Percentiles rank a stretch among this genome's conserved stretches.
phyloP scores from a whole-genome alignment of 1,284 basidiomycete genomes.

The Ceratobasidium sp. region DNA sequence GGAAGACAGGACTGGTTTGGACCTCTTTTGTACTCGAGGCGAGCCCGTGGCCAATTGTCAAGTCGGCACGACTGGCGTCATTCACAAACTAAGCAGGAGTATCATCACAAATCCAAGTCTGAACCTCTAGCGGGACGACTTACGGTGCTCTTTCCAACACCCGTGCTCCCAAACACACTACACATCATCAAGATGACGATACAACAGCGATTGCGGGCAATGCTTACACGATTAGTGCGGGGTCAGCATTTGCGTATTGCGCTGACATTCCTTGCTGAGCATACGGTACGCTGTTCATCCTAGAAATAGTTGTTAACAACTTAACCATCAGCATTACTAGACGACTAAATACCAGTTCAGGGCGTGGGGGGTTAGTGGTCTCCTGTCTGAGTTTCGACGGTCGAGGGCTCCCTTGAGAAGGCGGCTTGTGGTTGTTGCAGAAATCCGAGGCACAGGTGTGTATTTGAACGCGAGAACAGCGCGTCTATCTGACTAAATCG shows the following conservation, averaged over 20 bases:
- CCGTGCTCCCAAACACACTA: conserved; percentile 39
- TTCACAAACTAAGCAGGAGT: conserved; percentile 14
- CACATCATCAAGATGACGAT: too few species aligned
- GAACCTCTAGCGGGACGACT: background rate
- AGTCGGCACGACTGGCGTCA: conserved; percentile 48
- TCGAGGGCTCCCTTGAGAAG: background rate
- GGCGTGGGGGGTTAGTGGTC: background rate
- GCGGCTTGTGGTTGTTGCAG: background rate
- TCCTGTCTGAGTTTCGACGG: background rate
- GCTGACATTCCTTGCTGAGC: background rate
- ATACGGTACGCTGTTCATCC: background rate
- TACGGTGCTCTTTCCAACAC: conserved; percentile 41
- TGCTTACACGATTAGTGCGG: background rate
- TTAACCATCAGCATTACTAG: background rate
- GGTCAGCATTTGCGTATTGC: background rate
- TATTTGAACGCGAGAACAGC: conserved; percentile 4
- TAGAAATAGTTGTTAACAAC: background rate
- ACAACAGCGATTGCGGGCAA: background rate
- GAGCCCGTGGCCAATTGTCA: conserved; percentile 55
- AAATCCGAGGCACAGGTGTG: background rate
- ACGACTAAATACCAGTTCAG: conserved; percentile 12
- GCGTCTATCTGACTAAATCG: background rate
- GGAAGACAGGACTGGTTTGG: conserved; percentile 13
- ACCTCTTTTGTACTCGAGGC: conserved; percentile 58
- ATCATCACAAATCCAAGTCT: background rate